These are phyloP conservation scores for Phytopythium aichiense DNA, from an alignment of 352 stramenopile genomes.

Conservation along the genomic window DNA sequence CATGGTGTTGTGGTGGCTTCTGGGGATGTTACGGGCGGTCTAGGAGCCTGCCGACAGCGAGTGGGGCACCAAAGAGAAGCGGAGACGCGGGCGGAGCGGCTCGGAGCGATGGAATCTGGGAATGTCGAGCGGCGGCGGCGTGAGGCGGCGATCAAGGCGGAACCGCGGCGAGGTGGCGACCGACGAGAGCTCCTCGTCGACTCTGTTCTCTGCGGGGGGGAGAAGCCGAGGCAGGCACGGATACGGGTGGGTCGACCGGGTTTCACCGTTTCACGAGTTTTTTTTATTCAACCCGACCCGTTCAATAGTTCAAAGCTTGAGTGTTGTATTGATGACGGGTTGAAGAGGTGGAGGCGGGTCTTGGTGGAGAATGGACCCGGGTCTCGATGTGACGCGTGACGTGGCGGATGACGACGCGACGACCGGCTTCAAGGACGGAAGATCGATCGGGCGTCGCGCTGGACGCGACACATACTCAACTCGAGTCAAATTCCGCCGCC, in stretches of 20 bases:
- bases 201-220: not conserved
- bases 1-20: conserved; percentile 24
- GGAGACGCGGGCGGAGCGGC: not conserved
- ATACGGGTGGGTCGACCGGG: not conserved
- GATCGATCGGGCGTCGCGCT: not conserved
- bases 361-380: not conserved
- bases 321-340: not conserved
- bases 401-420: not conserved
- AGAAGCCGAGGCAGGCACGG: not conserved
- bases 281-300: not conserved
- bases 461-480: conserved; percentile 2
- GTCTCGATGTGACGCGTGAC: not conserved
- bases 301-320: not conserved
- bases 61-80: not conserved
- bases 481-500: not conserved
- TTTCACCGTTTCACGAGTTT: not conserved
- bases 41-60: not conserved
- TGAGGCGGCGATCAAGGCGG: not conserved
- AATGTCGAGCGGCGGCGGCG: not conserved
- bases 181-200: conserved; percentile 1
- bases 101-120: not conserved
- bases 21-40: not conserved
- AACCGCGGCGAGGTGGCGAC: not conserved
- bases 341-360: not conserved
- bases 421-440: conserved; percentile 9